Base-by-base conservation (phyloP, 2,329 filamentous ascomycete species). In the Phoma sp. region DNA sequence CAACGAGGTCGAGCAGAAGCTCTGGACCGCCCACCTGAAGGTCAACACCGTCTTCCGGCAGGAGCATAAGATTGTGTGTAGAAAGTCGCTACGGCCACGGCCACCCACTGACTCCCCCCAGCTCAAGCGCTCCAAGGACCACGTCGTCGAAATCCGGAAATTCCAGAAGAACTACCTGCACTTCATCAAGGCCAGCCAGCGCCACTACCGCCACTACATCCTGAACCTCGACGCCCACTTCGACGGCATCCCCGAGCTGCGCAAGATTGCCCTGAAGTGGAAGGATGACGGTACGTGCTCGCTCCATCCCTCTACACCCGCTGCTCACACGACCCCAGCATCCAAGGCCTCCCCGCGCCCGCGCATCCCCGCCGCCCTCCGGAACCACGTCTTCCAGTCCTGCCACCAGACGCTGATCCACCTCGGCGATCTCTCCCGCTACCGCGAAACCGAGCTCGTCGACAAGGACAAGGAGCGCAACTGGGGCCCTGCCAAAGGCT, bases 391-490 rank as follows among this genome's bases (percentile, higher is more conserved):
- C 51, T 79, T 91, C 33, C 78, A 82, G 50, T 92, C 91, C 3
- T 96, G 91, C 71, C 90, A 96, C 76, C 85, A 87, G 50, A 92
- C 90, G 4, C 81, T 98, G 49, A 88, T 97, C 55, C 91, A 89
- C 61, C 84, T 98, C 9, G 95, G 95, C 28, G 95, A 99, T 73
- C 82, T 99, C 40, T 91, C 91, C 42, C 87, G 95, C 59, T 99
- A 97, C 76, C 88, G 93, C 56, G 85, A 86, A 64, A 83, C 81
- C 47, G 90, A 93, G 69, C 80, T 91, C 53, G 86, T 88, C 54
- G 69, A 73, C 42, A 92, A 89, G 71, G 70, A 74, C 47, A 92
- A 90, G 73, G 84, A 86, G 59, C 87, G 87, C 47, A 90, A 89
- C 65, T 96, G 91, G 81, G 89, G 89, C 21, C 86, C 86, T 12